Evolutionary conservation across 2,329 filamentous ascomycete genomes (phyloP).

Genomic region (Dendryphion nanum): DNA sequence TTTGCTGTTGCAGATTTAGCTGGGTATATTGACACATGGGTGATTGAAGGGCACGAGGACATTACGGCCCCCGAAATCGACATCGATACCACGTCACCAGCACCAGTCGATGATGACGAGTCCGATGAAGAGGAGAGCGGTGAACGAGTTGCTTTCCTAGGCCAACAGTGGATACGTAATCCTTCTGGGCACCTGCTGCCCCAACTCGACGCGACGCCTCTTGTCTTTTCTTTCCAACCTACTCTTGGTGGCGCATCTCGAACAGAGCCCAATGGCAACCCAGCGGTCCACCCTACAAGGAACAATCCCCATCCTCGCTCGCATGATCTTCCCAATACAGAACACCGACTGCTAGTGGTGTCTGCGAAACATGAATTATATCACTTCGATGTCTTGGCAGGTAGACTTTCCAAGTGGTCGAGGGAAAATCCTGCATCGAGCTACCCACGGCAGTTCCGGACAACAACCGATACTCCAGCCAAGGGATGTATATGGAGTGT

Average conservation of each 20-base stretch:
- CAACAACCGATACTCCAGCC: slow-evolving; percentile 73
- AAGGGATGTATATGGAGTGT: slow-evolving; percentile 86
- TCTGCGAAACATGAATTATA: slow-evolving; percentile 68
- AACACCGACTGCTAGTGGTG: slow-evolving; percentile 59
- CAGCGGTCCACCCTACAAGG: slow-evolving; percentile 50
- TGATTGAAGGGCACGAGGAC: slow-evolving; percentile 61
- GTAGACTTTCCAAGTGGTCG: slow-evolving; percentile 80
- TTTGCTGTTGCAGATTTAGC: slow-evolving; percentile 78
- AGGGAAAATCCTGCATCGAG: slow-evolving; percentile 73
- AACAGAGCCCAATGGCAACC: slow-evolving; percentile 44
- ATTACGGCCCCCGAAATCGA: slow-evolving; percentile 43
- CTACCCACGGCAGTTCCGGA: slow-evolving; percentile 72
- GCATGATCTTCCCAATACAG: slow-evolving; percentile 55
- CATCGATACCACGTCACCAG: slow-evolving; percentile 29
- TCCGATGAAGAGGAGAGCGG: slow-evolving; percentile 37
- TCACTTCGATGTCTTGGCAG: slow-evolving; percentile 75
- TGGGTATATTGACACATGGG: slow-evolving; percentile 85
- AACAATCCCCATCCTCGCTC: slow-evolving; percentile 53
- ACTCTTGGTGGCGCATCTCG: slow-evolving; percentile 13
- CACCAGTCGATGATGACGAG: slow-evolving; percentile 30
- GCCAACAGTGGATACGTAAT: slow-evolving; percentile 73
- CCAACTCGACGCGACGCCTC: slow-evolving; percentile 44
- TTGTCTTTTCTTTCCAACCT: slow-evolving; percentile 49
- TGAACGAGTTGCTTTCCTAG: slow-evolving; percentile 50
- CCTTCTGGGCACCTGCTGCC: slow-evolving; percentile 58